Evolutionary conservation across 768 basidiomycete species (phyloP), one percentile per base, ranked within the genome.

Genomic region (Calvatia gigantea): DNA sequence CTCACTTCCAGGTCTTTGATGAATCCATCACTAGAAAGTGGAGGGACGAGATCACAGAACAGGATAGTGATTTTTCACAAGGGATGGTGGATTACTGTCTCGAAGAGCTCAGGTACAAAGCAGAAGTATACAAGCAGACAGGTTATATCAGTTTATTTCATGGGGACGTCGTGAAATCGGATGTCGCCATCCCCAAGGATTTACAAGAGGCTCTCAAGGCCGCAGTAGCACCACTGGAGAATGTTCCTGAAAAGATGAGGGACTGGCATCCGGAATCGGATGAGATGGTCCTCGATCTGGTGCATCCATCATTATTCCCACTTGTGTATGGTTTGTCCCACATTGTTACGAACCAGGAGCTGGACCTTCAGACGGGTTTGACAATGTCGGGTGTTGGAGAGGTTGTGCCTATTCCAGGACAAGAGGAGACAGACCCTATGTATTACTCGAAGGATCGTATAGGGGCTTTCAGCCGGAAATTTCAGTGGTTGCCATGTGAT

Each of bases 221-320:
- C 1, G 67, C 60, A 2, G 62, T 67, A 17, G 28, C 45, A 1
- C 38, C 59, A 12, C 69, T 77, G 11, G 73, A 76, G 54, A 61
- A 71, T 42, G 62, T 72, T 4, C 67, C 71, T 0, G 69, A 67
- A 2, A 61, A 65, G 0, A 32, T 66, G 57, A 68, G 70, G 29
- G 75, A 78, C 57, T 78, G 75, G 76, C 75, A 76, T 58, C 75
- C 75, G 4, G 67, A 69, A 2, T 73, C 73, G 0, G 63, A 76
- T 52, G 61, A 62, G 1, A 70, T 69, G 46, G 75, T 77, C 0
- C 70, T 79, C 11, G 74, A 76, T 58, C 65, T 77, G 27, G 70
- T 76, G 1, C 74, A 78, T 53, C 76, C 77, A 35, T 71, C 76
- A 4, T 67, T 78, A 1, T 76, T 67, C 59, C 68, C 67, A 29